Conservation (phyloP, 2,329 filamentous ascomycete species). For the Talaromyces verruculosus region DNA sequence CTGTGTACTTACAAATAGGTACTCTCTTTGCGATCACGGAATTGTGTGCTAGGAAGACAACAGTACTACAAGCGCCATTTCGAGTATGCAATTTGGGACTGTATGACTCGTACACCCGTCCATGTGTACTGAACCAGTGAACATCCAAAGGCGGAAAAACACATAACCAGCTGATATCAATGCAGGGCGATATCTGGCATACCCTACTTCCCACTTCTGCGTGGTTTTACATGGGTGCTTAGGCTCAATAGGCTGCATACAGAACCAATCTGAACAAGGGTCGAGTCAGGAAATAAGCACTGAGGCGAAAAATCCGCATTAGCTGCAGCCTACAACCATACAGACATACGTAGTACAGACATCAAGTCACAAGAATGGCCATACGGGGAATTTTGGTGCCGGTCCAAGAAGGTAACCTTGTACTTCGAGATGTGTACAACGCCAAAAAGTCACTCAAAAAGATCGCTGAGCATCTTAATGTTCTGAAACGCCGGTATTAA, state of each 20-base stretch:
- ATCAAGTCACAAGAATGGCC: background rate
- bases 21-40: background rate
- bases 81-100: background rate
- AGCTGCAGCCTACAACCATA: background rate
- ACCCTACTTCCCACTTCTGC: background rate
- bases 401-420: background rate
- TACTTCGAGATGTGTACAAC: background rate
- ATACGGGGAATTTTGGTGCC: slow-evolving; percentile 11
- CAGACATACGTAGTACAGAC: background rate
- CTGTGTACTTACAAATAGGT: background rate
- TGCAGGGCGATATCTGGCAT: background rate
- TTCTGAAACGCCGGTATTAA: background rate
- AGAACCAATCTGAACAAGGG: background rate
- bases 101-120: background rate
- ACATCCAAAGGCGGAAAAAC: background rate
- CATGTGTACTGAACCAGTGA: background rate
- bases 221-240: background rate
- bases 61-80: background rate
- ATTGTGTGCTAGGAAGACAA: background rate
- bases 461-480: background rate
- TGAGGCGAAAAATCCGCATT: background rate
- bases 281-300: background rate
- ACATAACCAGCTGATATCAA: background rate
- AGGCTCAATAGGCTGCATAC: background rate
- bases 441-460: no score